Base-by-base conservation (phyloP, 305 asterid genomes). In the Vinca major region DNA sequence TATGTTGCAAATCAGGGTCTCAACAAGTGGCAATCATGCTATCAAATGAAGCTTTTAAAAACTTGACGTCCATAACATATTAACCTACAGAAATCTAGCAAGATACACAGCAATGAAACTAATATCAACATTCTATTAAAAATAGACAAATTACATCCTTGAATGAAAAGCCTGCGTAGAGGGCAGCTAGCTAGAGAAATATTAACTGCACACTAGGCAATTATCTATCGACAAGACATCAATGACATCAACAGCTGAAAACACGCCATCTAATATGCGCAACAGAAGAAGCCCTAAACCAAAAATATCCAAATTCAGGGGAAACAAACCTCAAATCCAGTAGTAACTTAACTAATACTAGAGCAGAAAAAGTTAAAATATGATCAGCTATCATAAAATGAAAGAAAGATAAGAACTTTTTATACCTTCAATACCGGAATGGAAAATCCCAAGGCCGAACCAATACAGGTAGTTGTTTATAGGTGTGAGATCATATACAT, bases 401-500 rank as follows among this genome's bases (percentile, higher is more conserved):
- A 43, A 33, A 26, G 33, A 41, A 41, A 70, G 52, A 41, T 3
- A 43, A 66, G 61, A 9, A 55, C 37, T 9, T 72, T 26, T 26
- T 60, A 48, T 89, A 91, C 96, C 96, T 89, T 91, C 95, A 65
- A 91, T 85, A 44, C 96, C 96, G 7, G 97, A 89, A 82, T 89
- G 97, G 73, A 83, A 91, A 74, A 91, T 83, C 68, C 97, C 97
- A 33, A 87, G 83, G 73, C 97, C 95, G 13, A 85, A 84, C 95
- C 96, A 91, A 62, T 91, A 91, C n/a, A 91, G 86, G 66, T 89
- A 91, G 82, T 86, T 78, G 85, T 91, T 91, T 53, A 84, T 62
- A 70, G 91, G 86, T 55, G 97, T 89, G 75, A 91, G 95, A 80
- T 91, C 97, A 75, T 91, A 91, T 61, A 89, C 83, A 86, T 91